Percentiles rank a stretch among this genome's conserved stretches.
phyloP scores from a whole-genome alignment of 2,329 filamentous ascomycete genomes.

The Alternaria triticimaculans region DNA sequence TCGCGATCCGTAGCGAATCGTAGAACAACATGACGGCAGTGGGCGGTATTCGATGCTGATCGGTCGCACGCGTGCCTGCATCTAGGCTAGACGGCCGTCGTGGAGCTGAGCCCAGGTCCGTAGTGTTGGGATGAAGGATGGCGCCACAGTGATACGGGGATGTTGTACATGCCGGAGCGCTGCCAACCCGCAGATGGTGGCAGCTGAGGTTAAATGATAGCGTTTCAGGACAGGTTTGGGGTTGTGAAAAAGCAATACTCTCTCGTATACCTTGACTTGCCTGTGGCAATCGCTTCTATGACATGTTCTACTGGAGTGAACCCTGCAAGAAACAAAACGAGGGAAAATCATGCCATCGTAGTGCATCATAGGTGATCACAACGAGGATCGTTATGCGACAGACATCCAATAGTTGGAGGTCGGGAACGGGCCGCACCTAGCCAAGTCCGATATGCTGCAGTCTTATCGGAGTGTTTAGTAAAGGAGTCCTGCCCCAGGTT shows the following conservation, averaged over 20 bases:
- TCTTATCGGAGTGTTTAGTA: not conserved
- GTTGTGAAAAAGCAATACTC: constrained; percentile 3
- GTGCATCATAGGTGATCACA: not conserved
- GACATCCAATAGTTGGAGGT: constrained; percentile 4
- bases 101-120: constrained; percentile 24
- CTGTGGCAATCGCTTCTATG: not conserved
- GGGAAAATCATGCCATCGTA: not conserved
- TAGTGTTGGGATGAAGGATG: constrained; percentile 18
- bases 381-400: not conserved
- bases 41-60: constrained; percentile 13
- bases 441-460: constrained; percentile 19
- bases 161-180: constrained; percentile 5
- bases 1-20: constrained; percentile 17
- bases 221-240: constrained; percentile 8
- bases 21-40: not conserved
- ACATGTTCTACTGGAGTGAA: not conserved
- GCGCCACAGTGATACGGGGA: constrained; percentile 22
- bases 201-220: not conserved
- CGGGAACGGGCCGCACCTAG: constrained; percentile 9
- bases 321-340: not conserved
- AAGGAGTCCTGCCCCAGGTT: not conserved
- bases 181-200: constrained; percentile 4
- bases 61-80: constrained; percentile 20
- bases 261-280: not conserved
- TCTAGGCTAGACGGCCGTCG: constrained; percentile 14